Evolutionary conservation across 352 stramenopile genomes (phyloP), one percentile per base, ranked within the genome.

Genomic region (Thraustotheca clavata): DNA sequence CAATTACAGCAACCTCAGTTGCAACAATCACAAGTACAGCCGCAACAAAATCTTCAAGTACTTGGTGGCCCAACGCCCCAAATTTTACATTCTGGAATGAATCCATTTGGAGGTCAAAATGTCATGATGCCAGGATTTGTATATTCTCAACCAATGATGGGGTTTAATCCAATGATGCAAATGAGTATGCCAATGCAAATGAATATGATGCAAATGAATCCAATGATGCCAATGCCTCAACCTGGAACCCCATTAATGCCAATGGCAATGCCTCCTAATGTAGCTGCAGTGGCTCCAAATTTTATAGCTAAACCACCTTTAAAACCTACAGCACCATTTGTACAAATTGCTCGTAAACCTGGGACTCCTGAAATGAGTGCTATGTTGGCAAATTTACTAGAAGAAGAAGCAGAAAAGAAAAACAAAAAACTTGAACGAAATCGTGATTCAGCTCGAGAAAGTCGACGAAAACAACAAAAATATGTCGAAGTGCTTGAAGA

Each of bases 341-440:
- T 94, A 16, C 89, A 55, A 57, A 90, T 94, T 39, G 85, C 85
- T 4, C 74, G 81, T 24, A 91, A 92, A 57, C 85, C 85, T 0
- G 83, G 90, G 32, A 77, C 90, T 50, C 81, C 83, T 0, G 78
- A 87, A 43, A 80, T 92, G 54, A 92, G 83, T 69, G 89, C 76
- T 49, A 92, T 94, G 60, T 71, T 94, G n/a, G 86, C 91, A 63
- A 87, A 80, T 38, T 75, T 94, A 1, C 89, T 94, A 79, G 73
- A 90, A 11, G 85, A 94, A 68, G 83, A 94, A 62, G 82, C 85
- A 31, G 89, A 91, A 71, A 94, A 94, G 62, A 91, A 91, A 55
- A 83, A 91, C 62, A 91, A 92, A 62, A 94, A 94, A 40, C 83
- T 94, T 4, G 85, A 94, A 52, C 83, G 85, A 12, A 94, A 94